These are phyloP conservation scores for Cyphellophora attinorum DNA, from an alignment of 2,329 filamentous ascomycete genomes.

Conservation along the genomic window DNA sequence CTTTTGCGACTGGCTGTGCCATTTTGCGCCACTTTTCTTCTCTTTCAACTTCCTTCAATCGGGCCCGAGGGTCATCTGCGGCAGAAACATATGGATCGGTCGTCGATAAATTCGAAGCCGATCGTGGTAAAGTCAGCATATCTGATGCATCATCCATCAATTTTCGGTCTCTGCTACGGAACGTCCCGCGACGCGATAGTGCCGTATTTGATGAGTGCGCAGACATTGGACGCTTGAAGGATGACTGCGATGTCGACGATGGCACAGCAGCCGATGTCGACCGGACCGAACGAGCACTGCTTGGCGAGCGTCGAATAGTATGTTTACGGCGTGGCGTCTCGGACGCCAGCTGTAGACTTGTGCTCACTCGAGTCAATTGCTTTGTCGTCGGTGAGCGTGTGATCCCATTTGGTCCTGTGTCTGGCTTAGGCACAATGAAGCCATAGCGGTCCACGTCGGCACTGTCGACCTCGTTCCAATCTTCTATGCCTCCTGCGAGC, in stretches of 20 bases:
- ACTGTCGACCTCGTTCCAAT: slow-evolving; percentile 52
- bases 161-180: slow-evolving; percentile 31
- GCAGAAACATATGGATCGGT: slow-evolving; percentile 38
- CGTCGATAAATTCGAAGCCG: slow-evolving; percentile 18
- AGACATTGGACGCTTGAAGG: slow-evolving; percentile 18
- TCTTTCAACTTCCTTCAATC: slow-evolving; percentile 49
- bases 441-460: slow-evolving; percentile 56
- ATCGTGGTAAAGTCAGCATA: slow-evolving; percentile 49
- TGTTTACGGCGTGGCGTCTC: slow-evolving; percentile 46
- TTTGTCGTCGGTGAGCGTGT: slow-evolving; percentile 19
- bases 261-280: slow-evolving; percentile 23
- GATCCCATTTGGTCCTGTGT: slow-evolving; percentile 6
- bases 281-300: slow-evolving; percentile 3
- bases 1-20: slow-evolving; percentile 41
- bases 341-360: slow-evolving; percentile 47
- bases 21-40: slow-evolving; percentile 62
- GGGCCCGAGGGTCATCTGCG: slow-evolving; percentile 15
- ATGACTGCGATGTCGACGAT: slow-evolving; percentile 23
- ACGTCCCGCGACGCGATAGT: slow-evolving; percentile 39
- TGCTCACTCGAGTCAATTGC: slow-evolving; percentile 49
- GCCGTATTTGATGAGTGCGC: slow-evolving; percentile 12
- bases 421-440: slow-evolving; percentile 43
- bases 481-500: slow-evolving; percentile 53
- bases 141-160: slow-evolving; percentile 52
- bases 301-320: slow-evolving; percentile 36